Evolutionary conservation across 495 filamentous ascomycete genomes (phyloP).

Genomic region (Podospora tetraspora): DNA sequence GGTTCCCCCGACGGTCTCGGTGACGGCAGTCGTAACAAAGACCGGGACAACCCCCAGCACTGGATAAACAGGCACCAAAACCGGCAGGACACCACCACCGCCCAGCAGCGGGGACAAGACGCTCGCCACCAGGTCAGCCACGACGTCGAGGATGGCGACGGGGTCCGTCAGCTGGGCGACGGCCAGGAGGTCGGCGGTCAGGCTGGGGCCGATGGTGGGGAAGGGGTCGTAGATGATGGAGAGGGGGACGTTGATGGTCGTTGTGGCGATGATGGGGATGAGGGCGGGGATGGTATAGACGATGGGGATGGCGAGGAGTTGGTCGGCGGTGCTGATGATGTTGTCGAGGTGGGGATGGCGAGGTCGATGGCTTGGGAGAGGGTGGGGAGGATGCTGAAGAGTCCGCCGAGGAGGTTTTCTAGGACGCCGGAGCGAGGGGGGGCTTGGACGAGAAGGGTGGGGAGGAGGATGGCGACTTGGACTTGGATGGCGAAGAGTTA

Average conservation of each 20-base stretch:
- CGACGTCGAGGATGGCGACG: background rate
- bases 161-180: background rate
- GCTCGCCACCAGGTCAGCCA: background rate
- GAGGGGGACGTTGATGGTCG: background rate
- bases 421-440: background rate
- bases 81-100: background rate
- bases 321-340: background rate
- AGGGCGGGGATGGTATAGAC: background rate
- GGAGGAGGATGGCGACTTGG: background rate
- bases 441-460: background rate
- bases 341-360: background rate
- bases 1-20: background rate
- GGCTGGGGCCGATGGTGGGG: background rate
- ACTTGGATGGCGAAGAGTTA: slow-evolving; percentile 1
- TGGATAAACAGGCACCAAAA: slow-evolving; percentile 1
- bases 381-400: slow-evolving; percentile 3
- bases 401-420: slow-evolving; percentile 1
- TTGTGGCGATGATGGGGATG: background rate
- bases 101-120: slow-evolving; percentile 1
- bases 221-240: slow-evolving; percentile 2
- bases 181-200: background rate
- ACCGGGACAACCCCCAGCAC: background rate
- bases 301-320: background rate
- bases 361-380: background rate
- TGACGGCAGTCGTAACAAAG: background rate